Percentiles rank a stretch among this genome's conserved stretches.
These are phyloP conservation scores for Gossypium schwendimanii DNA, from an alignment of 441 rosid species.

Conservation along the genomic window DNA sequence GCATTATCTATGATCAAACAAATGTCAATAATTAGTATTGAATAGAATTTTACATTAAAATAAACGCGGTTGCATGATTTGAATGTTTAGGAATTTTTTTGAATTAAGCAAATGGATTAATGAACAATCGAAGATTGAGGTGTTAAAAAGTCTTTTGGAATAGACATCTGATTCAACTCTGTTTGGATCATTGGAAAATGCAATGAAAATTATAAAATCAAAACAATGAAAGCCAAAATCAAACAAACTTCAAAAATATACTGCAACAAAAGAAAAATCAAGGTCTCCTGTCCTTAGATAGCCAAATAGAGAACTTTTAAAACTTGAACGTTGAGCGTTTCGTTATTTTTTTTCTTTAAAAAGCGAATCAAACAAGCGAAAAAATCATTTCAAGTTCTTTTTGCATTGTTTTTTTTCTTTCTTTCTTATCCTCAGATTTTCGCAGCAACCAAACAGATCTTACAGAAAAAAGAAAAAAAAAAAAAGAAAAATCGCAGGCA, in stretches of 20 bases:
- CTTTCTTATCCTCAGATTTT: neutral
- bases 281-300: neutral
- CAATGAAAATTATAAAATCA: neutral
- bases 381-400: neutral
- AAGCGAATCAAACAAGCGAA: neutral
- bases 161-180: neutral
- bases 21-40: neutral
- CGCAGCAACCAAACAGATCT: slow-evolving; percentile 25
- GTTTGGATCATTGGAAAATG: neutral
- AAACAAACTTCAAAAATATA: neutral
- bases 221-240: neutral
- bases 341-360: neutral
- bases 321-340: neutral
- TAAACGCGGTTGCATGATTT: neutral
- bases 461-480: slow-evolving; percentile 2
- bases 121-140: neutral
- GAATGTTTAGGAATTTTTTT: neutral
- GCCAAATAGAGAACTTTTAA: slow-evolving; percentile 1
- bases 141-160: neutral
- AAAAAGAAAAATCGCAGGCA: neutral
- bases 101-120: neutral
- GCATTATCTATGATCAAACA: neutral
- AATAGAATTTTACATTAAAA: neutral
- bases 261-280: neutral
- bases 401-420: neutral